Evolutionary conservation across 148 eudicot genomes (phyloP).

Genomic region (Linanthus parryae): DNA sequence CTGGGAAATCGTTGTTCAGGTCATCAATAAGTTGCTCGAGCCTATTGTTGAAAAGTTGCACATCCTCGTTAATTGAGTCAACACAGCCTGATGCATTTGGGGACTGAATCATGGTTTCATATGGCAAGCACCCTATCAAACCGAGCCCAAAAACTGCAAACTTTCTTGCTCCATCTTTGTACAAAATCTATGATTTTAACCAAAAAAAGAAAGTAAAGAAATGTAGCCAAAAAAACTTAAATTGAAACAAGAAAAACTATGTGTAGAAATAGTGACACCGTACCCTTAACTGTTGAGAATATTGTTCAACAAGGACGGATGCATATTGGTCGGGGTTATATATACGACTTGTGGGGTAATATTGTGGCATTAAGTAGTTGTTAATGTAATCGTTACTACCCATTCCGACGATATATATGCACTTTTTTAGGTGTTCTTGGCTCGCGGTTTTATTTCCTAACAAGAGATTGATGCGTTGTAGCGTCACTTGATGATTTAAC

Average conservation of each 20-base stretch:
- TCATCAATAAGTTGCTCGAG: slow-evolving; percentile 21
- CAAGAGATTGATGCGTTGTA: slow-evolving; percentile 6
- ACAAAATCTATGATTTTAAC: slow-evolving; percentile 24
- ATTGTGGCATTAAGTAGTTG: slow-evolving; percentile 42
- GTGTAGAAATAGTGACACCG: too few relatives aligned
- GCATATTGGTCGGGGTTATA: slow-evolving; percentile 32
- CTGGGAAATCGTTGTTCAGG: slow-evolving; percentile 15
- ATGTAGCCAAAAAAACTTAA: too few relatives aligned
- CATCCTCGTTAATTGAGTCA: slow-evolving; percentile 13
- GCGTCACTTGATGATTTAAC: slow-evolving; percentile 19
- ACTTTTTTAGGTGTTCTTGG: slow-evolving; percentile 22
- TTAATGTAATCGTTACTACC: slow-evolving; percentile 62
- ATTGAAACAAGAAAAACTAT: too few relatives aligned
- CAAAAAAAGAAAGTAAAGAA: too few relatives aligned
- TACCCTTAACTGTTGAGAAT: slow-evolving; percentile 33
- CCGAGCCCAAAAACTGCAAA: slow-evolving; percentile 34
- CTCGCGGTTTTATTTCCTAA: slow-evolving; percentile 7
- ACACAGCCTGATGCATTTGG: slow-evolving; percentile 24
- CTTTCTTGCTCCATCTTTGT: slow-evolving; percentile 46
- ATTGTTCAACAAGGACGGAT: slow-evolving; percentile 20
- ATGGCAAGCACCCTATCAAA: slow-evolving; percentile 42
- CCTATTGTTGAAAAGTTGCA: slow-evolving; percentile 28
- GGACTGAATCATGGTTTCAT: neutral
- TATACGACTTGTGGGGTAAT: slow-evolving; percentile 12
- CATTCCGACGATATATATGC: slow-evolving; percentile 39